Base-by-base conservation (phyloP, 164 flowering plant genomes). In the Amborella trichopoda region DNA sequence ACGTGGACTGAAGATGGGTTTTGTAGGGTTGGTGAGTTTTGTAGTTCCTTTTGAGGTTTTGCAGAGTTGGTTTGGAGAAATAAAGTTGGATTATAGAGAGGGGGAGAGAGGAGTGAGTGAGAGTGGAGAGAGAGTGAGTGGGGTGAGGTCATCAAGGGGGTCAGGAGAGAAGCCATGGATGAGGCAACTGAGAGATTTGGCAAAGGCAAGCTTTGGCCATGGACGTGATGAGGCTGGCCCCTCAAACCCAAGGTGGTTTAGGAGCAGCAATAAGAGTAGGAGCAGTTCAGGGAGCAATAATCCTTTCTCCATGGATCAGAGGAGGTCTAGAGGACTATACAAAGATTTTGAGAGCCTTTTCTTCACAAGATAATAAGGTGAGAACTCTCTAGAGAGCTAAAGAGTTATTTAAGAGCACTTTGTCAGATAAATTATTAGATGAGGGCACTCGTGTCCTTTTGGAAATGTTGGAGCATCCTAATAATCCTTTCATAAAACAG, bases 331-430 rank as follows among this genome's bases (percentile, higher is more conserved):
- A 5, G 56, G 64, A 26, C 58, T 86, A 65, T 61, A 83, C 53
- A 76, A 63, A 60, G 98, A 86, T 56, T 64, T 90, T 56, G 93
- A 86, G 63, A 77, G 75, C 56, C 81, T 90, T 61, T 90, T 86
- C 68, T 78, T 14, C 14, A 30, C 34, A 14, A 8, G 11, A n/a
- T n/a, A n/a, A n/a, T n/a, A n/a, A n/a, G n/a, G n/a, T n/a, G n/a
- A n/a, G n/a, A n/a, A n/a, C n/a, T n/a, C n/a, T n/a, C n/a, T n/a
- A n/a, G n/a, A n/a, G 9, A 30, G 34, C 11, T 30, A 14, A 30
- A 8, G 34, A 30, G 34, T 14, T 8, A 1, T 30, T 14, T 30
- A 30, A 30, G 34, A 30, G 34, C 14, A 14, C 34, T 30, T 30
- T 30, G 34, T 14, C 9, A 30, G 34, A 9, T 14, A 30, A 30